Evolutionary conservation across 1,284 basidiomycete genomes (phyloP), one percentile per base, ranked within the genome.

Genomic region (Sanghuangporus baumii): DNA sequence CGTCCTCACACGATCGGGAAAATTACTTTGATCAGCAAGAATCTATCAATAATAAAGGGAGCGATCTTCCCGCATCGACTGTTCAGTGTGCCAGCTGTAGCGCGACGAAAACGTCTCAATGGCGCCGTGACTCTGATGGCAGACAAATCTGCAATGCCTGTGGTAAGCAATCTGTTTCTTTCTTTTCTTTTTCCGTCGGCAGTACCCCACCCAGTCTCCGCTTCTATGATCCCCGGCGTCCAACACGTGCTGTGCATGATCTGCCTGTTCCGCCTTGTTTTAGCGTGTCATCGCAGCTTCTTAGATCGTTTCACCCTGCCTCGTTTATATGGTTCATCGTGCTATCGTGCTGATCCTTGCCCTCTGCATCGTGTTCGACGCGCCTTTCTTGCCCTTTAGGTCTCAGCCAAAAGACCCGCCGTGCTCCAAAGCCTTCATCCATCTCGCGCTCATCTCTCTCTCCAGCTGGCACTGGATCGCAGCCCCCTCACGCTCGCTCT

Each of bases 61-160:
- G 63, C 43, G 59, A 64, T 37, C 18, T 34, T 46, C 9, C 40
- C 26, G 41, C 59, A 23, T 51, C 59, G 34, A 48, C 55, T 40
- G 23, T 47, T 36, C 55, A 62, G 52, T 91, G 89, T 72, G 79
- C 83, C 56, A 89, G 88, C 73, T 91, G 91, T 74, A 85, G 84
- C 23, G 88, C 88, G 16, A 78, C 81, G 16, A 85, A 85, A 63
- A 93, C 91, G 58, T 90, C 91, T 55, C 82, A 92, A 14, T 93
- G 91, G 91, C 79, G 91, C 68, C 82, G 91, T 68, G 90, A 91
- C 71, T 78, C 82, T 55, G 87, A 91, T 72, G 91, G 91, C 61
- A 88, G 87, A 72, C 82, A 87, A 47, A 84, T 93, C 69, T 94
- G 91, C 77, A 94, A 93, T 73, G 89, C 91, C 61, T 94, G 91